Percentiles rank a stretch among this genome's conserved stretches.
Evolutionary conservation across 1,139 yeast species (phyloP).

Genomic region (Saccharomyces hybrid): DNA sequence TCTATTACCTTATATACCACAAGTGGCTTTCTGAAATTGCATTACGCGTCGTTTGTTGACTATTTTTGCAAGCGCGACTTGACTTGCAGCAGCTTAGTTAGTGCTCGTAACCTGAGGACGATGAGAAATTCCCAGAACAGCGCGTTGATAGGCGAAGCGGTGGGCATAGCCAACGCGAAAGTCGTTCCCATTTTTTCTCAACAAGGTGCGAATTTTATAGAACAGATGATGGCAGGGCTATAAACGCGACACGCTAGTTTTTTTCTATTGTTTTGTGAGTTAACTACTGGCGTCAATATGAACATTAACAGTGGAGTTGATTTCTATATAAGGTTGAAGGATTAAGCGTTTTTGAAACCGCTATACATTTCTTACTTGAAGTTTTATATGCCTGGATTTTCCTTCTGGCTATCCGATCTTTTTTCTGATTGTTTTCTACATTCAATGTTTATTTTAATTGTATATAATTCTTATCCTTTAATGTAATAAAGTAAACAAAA

Average conservation of each 20-base stretch:
- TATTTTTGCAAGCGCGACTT: too few relatives aligned
- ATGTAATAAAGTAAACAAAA: constrained; percentile 3
- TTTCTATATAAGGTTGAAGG: neutral
- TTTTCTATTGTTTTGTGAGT: neutral
- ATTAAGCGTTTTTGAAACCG: neutral
- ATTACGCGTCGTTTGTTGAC: too few relatives aligned
- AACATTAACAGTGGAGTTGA: neutral
- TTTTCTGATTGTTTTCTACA: neutral
- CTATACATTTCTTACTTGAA: neutral
- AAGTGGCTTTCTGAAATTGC: too few relatives aligned
- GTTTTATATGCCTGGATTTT: neutral
- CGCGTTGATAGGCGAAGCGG: constrained; percentile 44
- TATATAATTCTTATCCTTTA: neutral
- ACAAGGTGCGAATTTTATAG: constrained; percentile 13
- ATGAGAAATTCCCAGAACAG: constrained; percentile 37
- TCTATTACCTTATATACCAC: too few relatives aligned
- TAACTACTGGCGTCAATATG: neutral
- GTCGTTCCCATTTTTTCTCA: constrained; percentile 34
- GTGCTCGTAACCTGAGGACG: constrained; percentile 32
- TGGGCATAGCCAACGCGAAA: constrained; percentile 49
- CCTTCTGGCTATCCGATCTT: too few relatives aligned
- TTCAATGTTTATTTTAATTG: neutral
- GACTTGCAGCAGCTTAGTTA: too few relatives aligned
- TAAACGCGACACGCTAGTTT: neutral
- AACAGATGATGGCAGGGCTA: constrained; percentile 6